phyloP scores from a whole-genome alignment of 1,284 basidiomycete genomes.

The Cystobasidium pallidum region DNA sequence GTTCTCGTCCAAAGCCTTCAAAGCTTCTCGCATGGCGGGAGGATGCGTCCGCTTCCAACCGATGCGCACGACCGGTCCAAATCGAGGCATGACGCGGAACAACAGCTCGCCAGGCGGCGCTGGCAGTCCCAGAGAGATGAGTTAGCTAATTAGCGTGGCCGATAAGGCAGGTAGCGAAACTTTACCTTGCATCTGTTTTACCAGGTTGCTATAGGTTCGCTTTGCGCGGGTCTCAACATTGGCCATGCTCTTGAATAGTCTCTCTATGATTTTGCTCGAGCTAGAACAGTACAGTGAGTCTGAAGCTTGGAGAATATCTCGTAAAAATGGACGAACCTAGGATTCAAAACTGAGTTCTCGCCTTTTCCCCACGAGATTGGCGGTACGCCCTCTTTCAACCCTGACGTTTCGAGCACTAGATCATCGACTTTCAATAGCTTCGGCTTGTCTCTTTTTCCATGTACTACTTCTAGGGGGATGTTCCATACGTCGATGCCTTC shows the following conservation, averaged over 20 bases:
- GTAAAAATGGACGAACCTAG: constrained; percentile 5
- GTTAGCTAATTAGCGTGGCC: not conserved
- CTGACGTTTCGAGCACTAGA: constrained; percentile 49
- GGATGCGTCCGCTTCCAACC: constrained; percentile 29
- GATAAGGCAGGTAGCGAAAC: not conserved
- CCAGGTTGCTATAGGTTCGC: constrained; percentile 22
- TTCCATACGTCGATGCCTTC: constrained; percentile 44
- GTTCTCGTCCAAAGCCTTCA: constrained; percentile 24
- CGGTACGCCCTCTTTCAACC: not conserved
- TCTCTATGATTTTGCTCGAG: constrained; percentile 32
- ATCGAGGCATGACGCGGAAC: constrained; percentile 33
- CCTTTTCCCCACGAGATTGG: constrained; percentile 28
- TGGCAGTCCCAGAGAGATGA: constrained; percentile 2
- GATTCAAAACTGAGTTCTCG: constrained; percentile 19
- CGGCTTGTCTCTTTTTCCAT: constrained; percentile 46
- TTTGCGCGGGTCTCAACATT: constrained; percentile 30
- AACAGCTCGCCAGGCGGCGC: constrained; percentile 26
- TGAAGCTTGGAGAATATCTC: not conserved
- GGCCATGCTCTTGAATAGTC: constrained; percentile 25
- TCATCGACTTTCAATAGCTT: constrained; percentile 49
- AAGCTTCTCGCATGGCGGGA: constrained; percentile 26
- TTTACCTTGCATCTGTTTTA: constrained; percentile 35
- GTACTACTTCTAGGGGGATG: constrained; percentile 19
- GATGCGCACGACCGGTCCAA: constrained; percentile 32
- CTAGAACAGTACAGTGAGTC: not conserved